Conservation (phyloP, 2,329 filamentous ascomycete species). For the Penicillium sp. region DNA sequence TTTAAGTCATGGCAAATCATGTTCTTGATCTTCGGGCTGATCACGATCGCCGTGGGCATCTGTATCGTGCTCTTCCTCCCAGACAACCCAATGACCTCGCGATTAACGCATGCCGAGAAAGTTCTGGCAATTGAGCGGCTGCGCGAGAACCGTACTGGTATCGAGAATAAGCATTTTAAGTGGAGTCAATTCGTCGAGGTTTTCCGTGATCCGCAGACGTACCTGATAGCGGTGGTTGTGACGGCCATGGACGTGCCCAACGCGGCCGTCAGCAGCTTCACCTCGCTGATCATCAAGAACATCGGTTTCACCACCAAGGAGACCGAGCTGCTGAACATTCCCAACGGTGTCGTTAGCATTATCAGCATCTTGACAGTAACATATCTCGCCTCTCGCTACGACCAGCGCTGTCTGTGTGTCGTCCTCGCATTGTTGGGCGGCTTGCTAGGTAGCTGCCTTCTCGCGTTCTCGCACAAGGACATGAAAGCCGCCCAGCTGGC, state of each 20-base stretch:
- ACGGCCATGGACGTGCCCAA: conserved; percentile 43
- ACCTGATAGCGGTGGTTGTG: conserved; percentile 39
- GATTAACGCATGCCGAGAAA: conserved; percentile 41
- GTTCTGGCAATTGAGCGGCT: conserved; percentile 44
- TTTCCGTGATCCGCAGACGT: conserved; percentile 48
- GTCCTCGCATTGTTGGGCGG: conserved; percentile 42
- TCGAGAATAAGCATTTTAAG: conserved; percentile 55
- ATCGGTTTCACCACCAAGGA: conserved; percentile 48
- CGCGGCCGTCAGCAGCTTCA: conserved; percentile 47
- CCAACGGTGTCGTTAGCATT: conserved; percentile 45
- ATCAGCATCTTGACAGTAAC: conserved; percentile 40
- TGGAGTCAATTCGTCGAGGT: conserved; percentile 48
- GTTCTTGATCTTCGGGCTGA: conserved; percentile 49
- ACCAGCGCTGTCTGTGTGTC: conserved; percentile 44
- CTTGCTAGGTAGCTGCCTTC: conserved; percentile 46
- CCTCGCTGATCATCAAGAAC: conserved; percentile 43
- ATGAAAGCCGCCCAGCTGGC: conserved; percentile 43
- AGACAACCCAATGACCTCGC: conserved; percentile 44
- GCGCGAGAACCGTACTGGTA: conserved; percentile 51
- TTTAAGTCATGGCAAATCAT: conserved; percentile 54
- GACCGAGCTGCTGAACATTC: conserved; percentile 47
- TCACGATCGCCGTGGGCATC: conserved; percentile 44
- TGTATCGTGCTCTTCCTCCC: conserved; percentile 43
- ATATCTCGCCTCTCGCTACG: conserved; percentile 39
- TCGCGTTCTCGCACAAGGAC: conserved; percentile 39